Evolutionary conservation across 441 rosid species (phyloP).

Genomic region (Aquilaria agallochum): DNA sequence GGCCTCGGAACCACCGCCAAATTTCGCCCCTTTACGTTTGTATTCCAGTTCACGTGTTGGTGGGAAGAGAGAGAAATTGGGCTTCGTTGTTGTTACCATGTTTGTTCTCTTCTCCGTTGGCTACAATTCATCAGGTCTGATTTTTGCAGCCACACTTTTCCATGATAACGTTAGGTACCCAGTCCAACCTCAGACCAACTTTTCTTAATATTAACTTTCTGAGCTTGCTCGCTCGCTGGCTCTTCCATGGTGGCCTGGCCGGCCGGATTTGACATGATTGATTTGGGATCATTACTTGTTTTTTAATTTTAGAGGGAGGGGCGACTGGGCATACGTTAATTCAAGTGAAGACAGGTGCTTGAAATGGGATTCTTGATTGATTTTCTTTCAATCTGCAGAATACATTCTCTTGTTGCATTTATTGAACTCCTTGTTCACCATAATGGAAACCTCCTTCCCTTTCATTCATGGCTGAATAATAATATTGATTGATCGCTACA

Average conservation of each 20-base stretch:
- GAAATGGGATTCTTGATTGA: conserved; percentile 29
- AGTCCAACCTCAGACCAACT: conserved; percentile 18
- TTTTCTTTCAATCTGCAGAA: conserved; percentile 32
- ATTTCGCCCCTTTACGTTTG: conserved; percentile 26
- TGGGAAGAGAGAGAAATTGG: conserved; percentile 30
- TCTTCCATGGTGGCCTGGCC: neutral
- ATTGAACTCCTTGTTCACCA: conserved; percentile 47
- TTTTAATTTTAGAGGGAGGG: no score
- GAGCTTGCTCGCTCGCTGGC: neutral
- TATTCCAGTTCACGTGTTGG: conserved; percentile 72
- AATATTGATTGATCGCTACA: conserved; percentile 22
- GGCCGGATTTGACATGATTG: no score
- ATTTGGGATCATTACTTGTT: no score
- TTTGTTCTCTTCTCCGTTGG: conserved; percentile 68
- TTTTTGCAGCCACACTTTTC: conserved; percentile 31
- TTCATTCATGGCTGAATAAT: conserved; percentile 31
- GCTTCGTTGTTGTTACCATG: conserved; percentile 38
- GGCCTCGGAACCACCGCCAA: conserved; percentile 68
- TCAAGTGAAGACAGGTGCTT: conserved; percentile 10
- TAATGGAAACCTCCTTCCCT: conserved; percentile 16
- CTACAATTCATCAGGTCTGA: conserved; percentile 28
- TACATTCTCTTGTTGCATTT: conserved; percentile 65
- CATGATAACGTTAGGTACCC: conserved; percentile 23
- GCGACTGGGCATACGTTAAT: no score
- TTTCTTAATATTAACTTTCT: neutral